phyloP scores from a whole-genome alignment of 345 rosid genomes.

The Acer saccharum region DNA sequence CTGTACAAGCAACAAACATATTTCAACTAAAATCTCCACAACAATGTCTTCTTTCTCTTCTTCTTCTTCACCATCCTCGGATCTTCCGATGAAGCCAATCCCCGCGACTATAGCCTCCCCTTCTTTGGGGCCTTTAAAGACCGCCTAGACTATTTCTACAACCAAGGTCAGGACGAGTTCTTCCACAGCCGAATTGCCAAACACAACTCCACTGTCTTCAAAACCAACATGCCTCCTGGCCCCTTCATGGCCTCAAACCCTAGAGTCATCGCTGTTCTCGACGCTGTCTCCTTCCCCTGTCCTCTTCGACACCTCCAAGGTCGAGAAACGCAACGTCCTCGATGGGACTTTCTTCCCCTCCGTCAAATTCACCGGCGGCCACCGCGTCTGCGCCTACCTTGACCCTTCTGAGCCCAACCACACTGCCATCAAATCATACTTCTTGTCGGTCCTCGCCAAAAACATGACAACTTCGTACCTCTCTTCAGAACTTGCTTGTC shows the following conservation, averaged over 20 bases:
- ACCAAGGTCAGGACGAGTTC: slow-evolving; percentile 43
- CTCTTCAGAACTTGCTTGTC: slow-evolving; percentile 27
- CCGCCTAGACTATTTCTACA: slow-evolving; percentile 52
- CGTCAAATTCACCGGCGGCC: slow-evolving; percentile 40
- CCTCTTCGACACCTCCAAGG: slow-evolving; percentile 48
- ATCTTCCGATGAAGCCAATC: slow-evolving; percentile 33
- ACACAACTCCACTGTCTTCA: slow-evolving; percentile 39
- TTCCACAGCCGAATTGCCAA: slow-evolving; percentile 27
- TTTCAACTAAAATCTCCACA: background rate
- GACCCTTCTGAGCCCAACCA: slow-evolving; percentile 50
- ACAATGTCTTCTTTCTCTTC: slow-evolving; percentile 23
- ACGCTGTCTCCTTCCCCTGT: slow-evolving; percentile 41
- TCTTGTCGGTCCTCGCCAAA: slow-evolving; percentile 27
- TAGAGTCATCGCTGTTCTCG: slow-evolving; percentile 36
- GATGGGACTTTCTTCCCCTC: slow-evolving; percentile 49
- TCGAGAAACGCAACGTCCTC: slow-evolving; percentile 41
- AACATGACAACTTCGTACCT: slow-evolving; percentile 32
- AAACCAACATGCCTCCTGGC: slow-evolving; percentile 56
- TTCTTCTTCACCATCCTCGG: background rate
- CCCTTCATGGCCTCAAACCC: slow-evolving; percentile 43
- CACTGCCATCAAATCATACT: slow-evolving; percentile 29
- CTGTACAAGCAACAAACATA: background rate
- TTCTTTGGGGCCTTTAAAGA: slow-evolving; percentile 43
- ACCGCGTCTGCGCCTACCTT: slow-evolving; percentile 41
- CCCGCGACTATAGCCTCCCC: slow-evolving; percentile 44